Evolutionary conservation across 208 protist species (phyloP), one percentile per base, ranked within the genome.

Genomic region (Leptomonas pyrrhocoris): DNA sequence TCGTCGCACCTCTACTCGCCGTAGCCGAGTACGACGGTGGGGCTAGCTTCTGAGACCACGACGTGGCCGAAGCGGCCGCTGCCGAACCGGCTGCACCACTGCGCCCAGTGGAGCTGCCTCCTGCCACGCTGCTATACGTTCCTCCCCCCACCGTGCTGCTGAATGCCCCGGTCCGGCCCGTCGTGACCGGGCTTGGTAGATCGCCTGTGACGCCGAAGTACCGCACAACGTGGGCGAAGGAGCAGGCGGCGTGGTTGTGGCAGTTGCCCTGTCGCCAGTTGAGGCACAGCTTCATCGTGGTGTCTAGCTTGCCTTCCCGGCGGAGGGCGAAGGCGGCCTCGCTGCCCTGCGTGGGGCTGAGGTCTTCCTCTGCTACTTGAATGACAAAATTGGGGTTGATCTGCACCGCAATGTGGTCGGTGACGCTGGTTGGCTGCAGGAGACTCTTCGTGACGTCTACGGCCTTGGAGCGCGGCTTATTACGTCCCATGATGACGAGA

Each of bases 291-390:
- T 86, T 85, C 74, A 95, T 73, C 9, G 77, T 74, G 7, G 71
- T 68, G 60, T 93, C 87, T 30, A 87, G 64, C 63, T 89, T 85
- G 15, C 83, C 90, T 38, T 91, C 82, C 7, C 85, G 79, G 55
- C 84, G 85, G 0, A 89, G 68, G 12, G 85, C 85, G 46, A 91
- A 88, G 53, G 87, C 87, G 18, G 77, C 76, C 65, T 88, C 84
- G 69, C 85, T 93, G 28, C 90, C 90, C 72, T 90, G 77, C 27
- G 90, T 95, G 18, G 85, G 86, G 61, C 87, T 95, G 19, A 95
- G 55, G 58, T 93, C 90, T 31, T 93, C 87, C 63, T 92, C 86
- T 13, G 72, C 43, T 1, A 92, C 80, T 6, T 83, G 75, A 1
- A 90, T 43, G 43, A 82, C 54, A 0, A 76, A 61, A 30, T 59